Conservation (phyloP, 805 yeast species). For the Spathaspora gorwiae region DNA sequence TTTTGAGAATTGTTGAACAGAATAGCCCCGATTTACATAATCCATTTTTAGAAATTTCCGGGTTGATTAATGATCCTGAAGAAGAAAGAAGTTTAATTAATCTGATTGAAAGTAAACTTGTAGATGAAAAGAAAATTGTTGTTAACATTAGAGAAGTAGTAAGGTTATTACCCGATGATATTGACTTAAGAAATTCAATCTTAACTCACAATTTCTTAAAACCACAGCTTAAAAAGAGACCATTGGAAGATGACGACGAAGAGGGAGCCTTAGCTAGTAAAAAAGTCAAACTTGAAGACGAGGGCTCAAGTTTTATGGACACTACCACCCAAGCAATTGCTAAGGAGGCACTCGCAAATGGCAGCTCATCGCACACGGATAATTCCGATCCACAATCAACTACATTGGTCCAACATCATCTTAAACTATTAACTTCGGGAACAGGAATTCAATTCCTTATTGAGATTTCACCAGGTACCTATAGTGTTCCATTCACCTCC, state of each 20-base stretch:
- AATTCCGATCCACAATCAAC: conserved; percentile 22
- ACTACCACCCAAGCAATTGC: background rate
- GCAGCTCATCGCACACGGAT: background rate
- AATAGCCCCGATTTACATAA: conserved; percentile 41
- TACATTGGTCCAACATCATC: conserved; percentile 54
- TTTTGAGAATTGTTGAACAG: conserved; percentile 56
- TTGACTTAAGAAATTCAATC: conserved; percentile 46
- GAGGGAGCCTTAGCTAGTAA: conserved; percentile 13
- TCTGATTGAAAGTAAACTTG: conserved; percentile 28
- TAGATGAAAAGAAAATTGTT: conserved; percentile 31
- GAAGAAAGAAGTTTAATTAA: conserved; percentile 23
- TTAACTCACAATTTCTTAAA: conserved; percentile 38
- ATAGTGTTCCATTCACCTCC: conserved; percentile 58
- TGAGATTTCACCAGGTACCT: conserved; percentile 52
- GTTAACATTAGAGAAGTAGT: conserved; percentile 31
- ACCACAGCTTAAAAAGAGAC: conserved; percentile 21
- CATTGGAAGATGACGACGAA: conserved; percentile 9
- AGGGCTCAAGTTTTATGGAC: conserved; percentile 10
- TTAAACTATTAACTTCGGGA: conserved; percentile 57
- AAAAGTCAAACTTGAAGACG: conserved; percentile 24
- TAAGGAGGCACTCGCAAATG: conserved; percentile 4
- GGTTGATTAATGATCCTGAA: conserved; percentile 49
- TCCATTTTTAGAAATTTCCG: conserved; percentile 41
- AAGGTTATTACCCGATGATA: conserved; percentile 32
- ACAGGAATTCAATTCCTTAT: conserved; percentile 53